Evolutionary conservation across 768 basidiomycete species (phyloP).

Genomic region (Polyporus arcularius): DNA sequence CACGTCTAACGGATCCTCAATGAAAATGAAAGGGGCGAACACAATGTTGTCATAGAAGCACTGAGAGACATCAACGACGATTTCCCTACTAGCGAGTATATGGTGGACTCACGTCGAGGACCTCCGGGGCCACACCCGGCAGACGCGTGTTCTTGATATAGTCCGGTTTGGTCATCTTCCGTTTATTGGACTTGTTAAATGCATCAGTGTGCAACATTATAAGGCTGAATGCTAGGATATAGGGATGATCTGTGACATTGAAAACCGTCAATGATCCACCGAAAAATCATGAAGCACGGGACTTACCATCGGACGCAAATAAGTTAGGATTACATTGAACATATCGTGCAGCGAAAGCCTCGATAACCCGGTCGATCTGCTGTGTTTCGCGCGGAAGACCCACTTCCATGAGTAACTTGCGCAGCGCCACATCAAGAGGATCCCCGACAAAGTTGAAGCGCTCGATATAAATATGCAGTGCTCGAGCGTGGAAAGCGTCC

Average conservation of each 20-base stretch:
- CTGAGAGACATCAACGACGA: constrained; percentile 39
- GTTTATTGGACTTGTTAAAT: constrained; percentile 97
- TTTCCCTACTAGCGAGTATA: neutral
- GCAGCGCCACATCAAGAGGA: constrained; percentile 89
- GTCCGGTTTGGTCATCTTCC: constrained; percentile 94
- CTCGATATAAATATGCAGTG: constrained; percentile 70
- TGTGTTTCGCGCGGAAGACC: constrained; percentile 94
- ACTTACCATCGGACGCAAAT: constrained; percentile 74
- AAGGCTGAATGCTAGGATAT: constrained; percentile 94
- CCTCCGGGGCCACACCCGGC: constrained; percentile 78
- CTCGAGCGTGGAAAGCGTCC: constrained; percentile 67
- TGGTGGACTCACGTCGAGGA: constrained; percentile 71
- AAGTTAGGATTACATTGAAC: constrained; percentile 78
- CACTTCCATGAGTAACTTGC: constrained; percentile 88
- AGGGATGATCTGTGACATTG: constrained; percentile 75
- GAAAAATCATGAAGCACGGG: too few relatives aligned
- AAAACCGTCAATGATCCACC: too few relatives aligned
- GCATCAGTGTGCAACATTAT: constrained; percentile 99
- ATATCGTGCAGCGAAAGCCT: constrained; percentile 90
- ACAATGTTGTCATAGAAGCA: constrained; percentile 97
- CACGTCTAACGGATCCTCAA: constrained; percentile 84
- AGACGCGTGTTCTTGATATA: constrained; percentile 91
- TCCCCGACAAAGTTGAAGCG: constrained; percentile 78
- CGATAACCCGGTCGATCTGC: constrained; percentile 97
- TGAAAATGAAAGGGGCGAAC: constrained; percentile 94